A percentile compares a stretch with the other conserved stretches of the same genome.
phyloP scores from a whole-genome alignment of 495 filamentous ascomycete genomes.

The Glutinoglossum americanum region DNA sequence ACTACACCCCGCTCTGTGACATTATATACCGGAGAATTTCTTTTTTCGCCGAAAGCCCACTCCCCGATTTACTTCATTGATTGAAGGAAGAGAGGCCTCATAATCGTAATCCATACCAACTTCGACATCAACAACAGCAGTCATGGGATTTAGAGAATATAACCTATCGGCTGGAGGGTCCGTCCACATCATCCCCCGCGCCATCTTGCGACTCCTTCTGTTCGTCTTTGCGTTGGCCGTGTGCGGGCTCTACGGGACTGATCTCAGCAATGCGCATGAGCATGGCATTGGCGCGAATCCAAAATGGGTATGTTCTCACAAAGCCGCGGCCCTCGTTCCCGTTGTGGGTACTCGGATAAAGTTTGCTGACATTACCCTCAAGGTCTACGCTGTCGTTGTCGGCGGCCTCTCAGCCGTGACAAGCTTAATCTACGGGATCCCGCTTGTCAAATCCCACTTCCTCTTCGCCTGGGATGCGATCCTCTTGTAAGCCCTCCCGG shows the following conservation, averaged over 20 bases:
- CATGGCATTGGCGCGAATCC: conserved; percentile 27
- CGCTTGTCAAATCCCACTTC: conserved; percentile 31
- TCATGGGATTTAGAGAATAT: not conserved
- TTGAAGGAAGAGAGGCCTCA: not conserved
- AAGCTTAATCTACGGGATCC: conserved; percentile 36
- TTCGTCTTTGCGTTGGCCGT: conserved; percentile 55
- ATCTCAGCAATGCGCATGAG: conserved; percentile 37
- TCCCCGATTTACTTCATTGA: not conserved
- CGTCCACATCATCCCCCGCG: conserved; percentile 9
- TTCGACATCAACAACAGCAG: not conserved
- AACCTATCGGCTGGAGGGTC: not conserved
- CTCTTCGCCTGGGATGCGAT: conserved; percentile 48
- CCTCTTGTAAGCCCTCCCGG: conserved; percentile 24
- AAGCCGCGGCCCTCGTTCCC: not conserved
- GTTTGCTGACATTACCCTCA: not conserved
- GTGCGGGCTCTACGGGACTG: conserved; percentile 55
- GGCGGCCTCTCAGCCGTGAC: conserved; percentile 39
- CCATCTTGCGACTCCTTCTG: conserved; percentile 42
- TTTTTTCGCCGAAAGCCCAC: not conserved
- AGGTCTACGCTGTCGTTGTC: conserved; percentile 49
- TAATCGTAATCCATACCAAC: not conserved
- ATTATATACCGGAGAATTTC: not conserved
- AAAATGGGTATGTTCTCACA: conserved; percentile 36
- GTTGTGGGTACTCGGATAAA: conserved; percentile 4
- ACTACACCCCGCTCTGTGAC: too few species aligned